A percentile compares a stretch with the other conserved stretches of the same genome.
Evolutionary conservation across 208 protist genomes (phyloP).

Genomic region (Trypanosoma scelopori): DNA sequence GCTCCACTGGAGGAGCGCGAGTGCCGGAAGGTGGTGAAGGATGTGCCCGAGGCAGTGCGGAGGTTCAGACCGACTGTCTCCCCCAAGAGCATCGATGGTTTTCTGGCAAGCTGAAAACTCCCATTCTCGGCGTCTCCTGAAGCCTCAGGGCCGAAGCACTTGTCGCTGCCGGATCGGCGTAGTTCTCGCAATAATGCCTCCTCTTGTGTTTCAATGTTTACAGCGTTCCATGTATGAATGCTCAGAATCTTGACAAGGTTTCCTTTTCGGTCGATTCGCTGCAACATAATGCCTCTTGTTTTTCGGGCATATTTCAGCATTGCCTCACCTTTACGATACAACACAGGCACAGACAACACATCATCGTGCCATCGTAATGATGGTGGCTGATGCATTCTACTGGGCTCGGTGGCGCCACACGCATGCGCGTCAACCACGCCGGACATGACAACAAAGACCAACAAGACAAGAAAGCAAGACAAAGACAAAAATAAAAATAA

Average conservation of each 20-base stretch:
- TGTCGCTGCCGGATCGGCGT: conserved; percentile 32
- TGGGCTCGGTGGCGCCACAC: not conserved
- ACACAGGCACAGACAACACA: not conserved
- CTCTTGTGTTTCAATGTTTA: conserved; percentile 70
- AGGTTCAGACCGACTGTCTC: not conserved
- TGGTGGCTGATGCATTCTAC: not conserved
- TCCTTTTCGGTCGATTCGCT: conserved; percentile 8
- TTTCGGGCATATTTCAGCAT: conserved; percentile 5
- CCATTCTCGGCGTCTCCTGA: conserved; percentile 7
- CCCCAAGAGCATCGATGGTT: not conserved
- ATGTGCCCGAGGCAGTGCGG: not conserved
- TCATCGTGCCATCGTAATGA: not conserved
- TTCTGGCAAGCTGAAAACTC: not conserved
- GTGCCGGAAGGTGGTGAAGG: not conserved
- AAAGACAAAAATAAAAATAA: no score
- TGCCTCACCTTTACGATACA: conserved; percentile 1
- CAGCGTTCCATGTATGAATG: conserved; percentile 43
- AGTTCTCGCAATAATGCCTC: conserved; percentile 51
- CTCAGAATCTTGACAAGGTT: conserved; percentile 43
- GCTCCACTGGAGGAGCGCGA: not conserved
- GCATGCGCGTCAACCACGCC: not conserved
- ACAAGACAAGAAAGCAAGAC: not conserved
- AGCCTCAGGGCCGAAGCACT: not conserved
- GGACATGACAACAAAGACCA: not conserved
- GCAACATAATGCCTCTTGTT: conserved; percentile 1